Percentiles rank a stretch among this genome's conserved stretches.
These are phyloP conservation scores for Leucosporidium yakuticum DNA, from an alignment of 768 basidiomycete species.

Conservation along the genomic window DNA sequence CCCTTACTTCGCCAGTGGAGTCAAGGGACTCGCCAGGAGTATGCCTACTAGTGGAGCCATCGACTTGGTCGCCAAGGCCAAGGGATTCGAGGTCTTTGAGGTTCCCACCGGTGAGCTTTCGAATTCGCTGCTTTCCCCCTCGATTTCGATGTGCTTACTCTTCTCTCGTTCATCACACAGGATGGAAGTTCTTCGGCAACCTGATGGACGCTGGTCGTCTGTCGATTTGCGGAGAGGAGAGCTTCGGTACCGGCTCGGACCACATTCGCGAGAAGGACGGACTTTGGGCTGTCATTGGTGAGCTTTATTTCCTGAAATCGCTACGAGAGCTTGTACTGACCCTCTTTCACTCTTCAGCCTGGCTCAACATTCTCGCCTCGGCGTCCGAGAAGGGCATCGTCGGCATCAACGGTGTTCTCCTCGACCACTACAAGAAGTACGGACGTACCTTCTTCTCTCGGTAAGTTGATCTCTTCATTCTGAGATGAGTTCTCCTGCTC, in stretches of 20 bases:
- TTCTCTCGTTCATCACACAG: constrained; percentile 45
- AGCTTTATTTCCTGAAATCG: constrained; percentile 41
- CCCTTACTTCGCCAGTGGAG: constrained; percentile 85
- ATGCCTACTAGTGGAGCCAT: constrained; percentile 99
- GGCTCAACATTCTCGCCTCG: constrained; percentile 89
- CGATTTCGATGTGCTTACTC: neutral
- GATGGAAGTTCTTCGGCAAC: constrained; percentile 99
- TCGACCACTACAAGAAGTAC: constrained; percentile 81
- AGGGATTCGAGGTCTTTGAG: constrained; percentile 86
- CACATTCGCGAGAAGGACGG: constrained; percentile 99
- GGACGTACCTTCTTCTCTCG: constrained; percentile 96
- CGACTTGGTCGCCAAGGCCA: constrained; percentile 89
- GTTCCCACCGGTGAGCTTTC: constrained; percentile 76
- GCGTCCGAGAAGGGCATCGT: constrained; percentile 61
- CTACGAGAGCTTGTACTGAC: neutral
- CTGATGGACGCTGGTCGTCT: constrained; percentile 97
- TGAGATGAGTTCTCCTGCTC: neutral
- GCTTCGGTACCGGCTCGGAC: constrained; percentile 99
- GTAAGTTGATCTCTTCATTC: constrained; percentile 33
- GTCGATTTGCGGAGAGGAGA: constrained; percentile 98
- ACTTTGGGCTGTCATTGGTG: constrained; percentile 91
- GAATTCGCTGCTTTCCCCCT: too few species aligned
- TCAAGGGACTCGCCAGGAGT: constrained; percentile 90
- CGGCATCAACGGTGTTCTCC: constrained; percentile 78
- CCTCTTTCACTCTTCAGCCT: constrained; percentile 53